These are phyloP conservation scores for Coleophoma cylindrospora DNA, from an alignment of 2,329 filamentous ascomycete species.

Conservation along the genomic window DNA sequence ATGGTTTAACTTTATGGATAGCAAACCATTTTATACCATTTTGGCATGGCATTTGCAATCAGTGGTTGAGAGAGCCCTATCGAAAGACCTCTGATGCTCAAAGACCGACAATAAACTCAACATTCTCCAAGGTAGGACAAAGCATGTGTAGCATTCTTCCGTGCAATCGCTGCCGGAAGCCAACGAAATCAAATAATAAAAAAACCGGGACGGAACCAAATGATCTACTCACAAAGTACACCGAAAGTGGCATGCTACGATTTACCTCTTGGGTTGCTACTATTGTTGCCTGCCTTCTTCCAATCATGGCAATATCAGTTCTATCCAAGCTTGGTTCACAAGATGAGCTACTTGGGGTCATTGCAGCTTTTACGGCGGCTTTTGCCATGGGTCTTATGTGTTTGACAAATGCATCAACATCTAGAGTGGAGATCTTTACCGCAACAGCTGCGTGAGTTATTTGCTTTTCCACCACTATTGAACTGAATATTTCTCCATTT, in stretches of 20 bases:
- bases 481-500: no score
- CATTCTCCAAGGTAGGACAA: no score
- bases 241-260: conserved; percentile 1
- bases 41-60: not conserved
- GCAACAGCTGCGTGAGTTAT: conserved; percentile 19
- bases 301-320: conserved; percentile 11
- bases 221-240: conserved; percentile 3
- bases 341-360: conserved; percentile 4
- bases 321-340: conserved; percentile 9
- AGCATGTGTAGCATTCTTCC: no score
- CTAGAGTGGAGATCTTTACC: conserved; percentile 16
- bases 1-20: conserved; percentile 13
- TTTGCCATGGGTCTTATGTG: conserved; percentile 14
- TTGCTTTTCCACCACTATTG: not conserved
- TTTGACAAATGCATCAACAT: conserved; percentile 7
- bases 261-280: conserved; percentile 12
- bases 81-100: no score
- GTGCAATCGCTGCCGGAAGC: no score
- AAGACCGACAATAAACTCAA: no score
- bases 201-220: no score
- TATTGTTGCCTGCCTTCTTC: conserved; percentile 13
- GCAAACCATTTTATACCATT: conserved; percentile 9
- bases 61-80: no score
- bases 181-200: no score
- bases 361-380: conserved; percentile 11